phyloP scores from a whole-genome alignment of 352 stramenopile species.

The Phytophthora pinifolia region DNA sequence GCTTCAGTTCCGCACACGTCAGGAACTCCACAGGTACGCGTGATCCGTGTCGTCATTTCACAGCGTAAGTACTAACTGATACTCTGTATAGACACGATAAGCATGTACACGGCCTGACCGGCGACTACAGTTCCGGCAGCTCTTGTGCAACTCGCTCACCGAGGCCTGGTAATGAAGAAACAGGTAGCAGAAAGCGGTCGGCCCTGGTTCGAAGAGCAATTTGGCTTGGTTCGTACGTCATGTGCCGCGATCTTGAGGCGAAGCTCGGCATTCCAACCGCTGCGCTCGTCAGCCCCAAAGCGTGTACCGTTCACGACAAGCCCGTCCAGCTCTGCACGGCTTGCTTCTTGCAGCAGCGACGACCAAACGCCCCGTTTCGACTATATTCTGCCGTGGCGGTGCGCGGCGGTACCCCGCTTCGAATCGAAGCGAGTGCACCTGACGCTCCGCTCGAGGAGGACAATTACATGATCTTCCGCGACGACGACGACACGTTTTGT shows the following conservation, averaged over 20 bases:
- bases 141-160: slow-evolving; percentile 6
- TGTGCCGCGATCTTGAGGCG: slow-evolving; percentile 40
- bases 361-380: slow-evolving; percentile 28
- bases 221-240: slow-evolving; percentile 47
- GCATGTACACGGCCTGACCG: slow-evolving; percentile 18
- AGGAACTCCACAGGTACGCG: slow-evolving; percentile 38
- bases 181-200: background rate
- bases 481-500: slow-evolving; percentile 35
- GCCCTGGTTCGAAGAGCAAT: slow-evolving; percentile 18
- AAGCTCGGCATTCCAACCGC: slow-evolving; percentile 30
- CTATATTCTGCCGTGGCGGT: slow-evolving; percentile 28
- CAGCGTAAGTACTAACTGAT: background rate
- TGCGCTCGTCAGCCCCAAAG: slow-evolving; percentile 10
- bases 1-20: slow-evolving; percentile 43
- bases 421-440: slow-evolving; percentile 25
- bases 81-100: slow-evolving; percentile 19
- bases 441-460: slow-evolving; percentile 7
- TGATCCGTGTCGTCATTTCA: background rate
- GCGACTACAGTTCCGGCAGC: slow-evolving; percentile 5
- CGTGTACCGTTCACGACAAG: slow-evolving; percentile 29
- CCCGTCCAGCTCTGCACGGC: slow-evolving; percentile 20
- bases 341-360: slow-evolving; percentile 31
- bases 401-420: slow-evolving; percentile 12
- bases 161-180: background rate
- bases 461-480: slow-evolving; percentile 30